Evolutionary conservation across 208 protist species (phyloP).

Genomic region (Leptomonas pyrrhocoris): DNA sequence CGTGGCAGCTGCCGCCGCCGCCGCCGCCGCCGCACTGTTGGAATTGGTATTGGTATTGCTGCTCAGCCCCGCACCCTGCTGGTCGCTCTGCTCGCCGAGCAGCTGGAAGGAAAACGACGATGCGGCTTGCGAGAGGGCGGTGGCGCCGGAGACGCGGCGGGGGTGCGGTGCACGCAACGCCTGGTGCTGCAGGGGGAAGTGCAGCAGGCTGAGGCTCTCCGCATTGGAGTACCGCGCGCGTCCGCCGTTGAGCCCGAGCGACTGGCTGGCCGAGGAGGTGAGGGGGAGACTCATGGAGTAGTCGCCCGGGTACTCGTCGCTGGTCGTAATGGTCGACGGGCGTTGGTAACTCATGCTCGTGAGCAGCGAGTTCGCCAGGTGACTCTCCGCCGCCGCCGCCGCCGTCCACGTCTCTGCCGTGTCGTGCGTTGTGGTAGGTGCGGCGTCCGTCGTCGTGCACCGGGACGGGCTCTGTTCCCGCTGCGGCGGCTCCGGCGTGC

Average conservation of each 20-base stretch:
- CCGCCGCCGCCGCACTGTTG: background rate
- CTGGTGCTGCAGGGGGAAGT: constrained; percentile 8
- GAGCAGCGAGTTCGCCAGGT: constrained; percentile 28
- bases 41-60: background rate
- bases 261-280: constrained; percentile 35
- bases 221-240: background rate
- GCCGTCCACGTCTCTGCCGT: background rate
- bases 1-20: constrained; percentile 8
- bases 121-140: constrained; percentile 15
- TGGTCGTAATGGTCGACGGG: constrained; percentile 23
- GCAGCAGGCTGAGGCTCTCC: constrained; percentile 6
- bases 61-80: background rate
- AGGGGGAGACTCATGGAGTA: constrained; percentile 44
- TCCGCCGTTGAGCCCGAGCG: constrained; percentile 8
- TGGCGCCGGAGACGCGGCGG: constrained; percentile 26
- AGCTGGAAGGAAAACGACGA: constrained; percentile 18
- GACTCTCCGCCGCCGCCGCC: background rate
- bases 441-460: constrained; percentile 21
- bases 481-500: constrained; percentile 28
- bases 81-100: constrained; percentile 19
- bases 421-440: constrained; percentile 1
- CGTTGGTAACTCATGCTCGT: constrained; percentile 57
- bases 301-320: constrained; percentile 26
- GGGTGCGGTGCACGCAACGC: constrained; percentile 22
- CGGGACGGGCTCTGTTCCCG: constrained; percentile 61